Evolutionary conservation across 2,329 filamentous ascomycete species (phyloP).

Genomic region (Colletotrichum tropicicola): DNA sequence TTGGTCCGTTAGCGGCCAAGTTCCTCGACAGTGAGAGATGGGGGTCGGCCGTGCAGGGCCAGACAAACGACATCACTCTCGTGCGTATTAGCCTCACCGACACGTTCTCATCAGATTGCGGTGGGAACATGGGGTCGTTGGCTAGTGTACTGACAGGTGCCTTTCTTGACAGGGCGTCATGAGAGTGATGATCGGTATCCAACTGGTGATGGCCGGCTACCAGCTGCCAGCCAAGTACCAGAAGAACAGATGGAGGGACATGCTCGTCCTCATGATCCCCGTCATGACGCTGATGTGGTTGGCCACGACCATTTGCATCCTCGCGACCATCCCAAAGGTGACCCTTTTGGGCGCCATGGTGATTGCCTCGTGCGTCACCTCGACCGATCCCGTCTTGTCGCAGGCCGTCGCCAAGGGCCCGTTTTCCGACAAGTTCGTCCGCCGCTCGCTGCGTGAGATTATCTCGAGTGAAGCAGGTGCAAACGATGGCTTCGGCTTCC

Average conservation of each 20-base stretch:
- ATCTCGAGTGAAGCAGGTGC: constrained; percentile 70
- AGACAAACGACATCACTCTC: constrained; percentile 48
- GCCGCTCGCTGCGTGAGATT: constrained; percentile 65
- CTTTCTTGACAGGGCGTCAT: constrained; percentile 49
- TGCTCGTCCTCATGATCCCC: constrained; percentile 64
- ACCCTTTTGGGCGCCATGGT: constrained; percentile 63
- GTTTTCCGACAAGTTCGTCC: constrained; percentile 70
- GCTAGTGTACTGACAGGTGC: neutral
- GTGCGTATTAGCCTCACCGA: constrained; percentile 33
- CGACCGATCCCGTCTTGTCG: constrained; percentile 69
- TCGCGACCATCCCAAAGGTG: constrained; percentile 63
- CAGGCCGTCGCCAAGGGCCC: constrained; percentile 70
- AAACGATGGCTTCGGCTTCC: constrained; percentile 71
- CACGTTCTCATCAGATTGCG: neutral
- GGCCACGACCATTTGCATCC: constrained; percentile 62
- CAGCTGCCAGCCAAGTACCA: constrained; percentile 68
- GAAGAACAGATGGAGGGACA: constrained; percentile 57
- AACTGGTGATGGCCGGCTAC: constrained; percentile 71
- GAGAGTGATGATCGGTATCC: constrained; percentile 69
- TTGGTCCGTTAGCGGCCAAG: constrained; percentile 63
- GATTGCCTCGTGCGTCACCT: constrained; percentile 69
- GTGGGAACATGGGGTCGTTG: no score
- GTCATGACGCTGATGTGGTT: constrained; percentile 73
- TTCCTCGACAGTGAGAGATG: constrained; percentile 57
- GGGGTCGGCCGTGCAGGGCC: constrained; percentile 44